These are phyloP conservation scores for Schizosaccharomyces versatilis DNA, from an alignment of 1,139 yeast species.

Conservation along the genomic window DNA sequence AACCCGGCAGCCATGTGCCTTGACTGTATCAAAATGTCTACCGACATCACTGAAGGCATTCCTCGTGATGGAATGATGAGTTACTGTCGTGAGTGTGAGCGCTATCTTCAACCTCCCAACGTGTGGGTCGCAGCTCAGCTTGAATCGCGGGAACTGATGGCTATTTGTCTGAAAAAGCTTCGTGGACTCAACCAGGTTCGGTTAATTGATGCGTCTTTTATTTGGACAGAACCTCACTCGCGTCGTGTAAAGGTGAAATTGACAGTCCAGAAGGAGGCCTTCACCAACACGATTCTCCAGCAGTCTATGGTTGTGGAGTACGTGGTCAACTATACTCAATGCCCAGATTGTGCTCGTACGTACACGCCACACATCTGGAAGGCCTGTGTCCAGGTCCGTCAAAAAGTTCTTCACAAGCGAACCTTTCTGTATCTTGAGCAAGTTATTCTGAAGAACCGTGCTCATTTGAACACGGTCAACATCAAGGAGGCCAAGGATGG, in stretches of 20 bases:
- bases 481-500: constrained; percentile 89
- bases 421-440: constrained; percentile 89
- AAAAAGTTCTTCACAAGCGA: constrained; percentile 88
- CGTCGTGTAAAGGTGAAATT: constrained; percentile 76
- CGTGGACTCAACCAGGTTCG: constrained; percentile 77
- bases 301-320: constrained; percentile 91
- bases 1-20: constrained; percentile 83
- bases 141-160: constrained; percentile 79
- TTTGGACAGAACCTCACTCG: constrained; percentile 98
- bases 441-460: constrained; percentile 74
- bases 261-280: constrained; percentile 89
- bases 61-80: constrained; percentile 86
- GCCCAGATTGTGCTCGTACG: constrained; percentile 95
- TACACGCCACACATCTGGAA: constrained; percentile 95
- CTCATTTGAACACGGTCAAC: constrained; percentile 83
- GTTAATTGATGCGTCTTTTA: constrained; percentile 76
- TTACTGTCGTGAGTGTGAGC: constrained; percentile 90
- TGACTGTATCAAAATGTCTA: constrained; percentile 85
- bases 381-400: constrained; percentile 91
- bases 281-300: constrained; percentile 76
- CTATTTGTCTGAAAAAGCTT: constrained; percentile 67
- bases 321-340: constrained; percentile 86
- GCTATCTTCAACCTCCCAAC: constrained; percentile 81
- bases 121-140: constrained; percentile 84
- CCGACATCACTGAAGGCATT: constrained; percentile 84